A percentile compares a stretch with the other conserved stretches of the same genome.
These are phyloP conservation scores for Ballota nigra DNA, from an alignment of 257 asterid genomes.

Conservation along the genomic window DNA sequence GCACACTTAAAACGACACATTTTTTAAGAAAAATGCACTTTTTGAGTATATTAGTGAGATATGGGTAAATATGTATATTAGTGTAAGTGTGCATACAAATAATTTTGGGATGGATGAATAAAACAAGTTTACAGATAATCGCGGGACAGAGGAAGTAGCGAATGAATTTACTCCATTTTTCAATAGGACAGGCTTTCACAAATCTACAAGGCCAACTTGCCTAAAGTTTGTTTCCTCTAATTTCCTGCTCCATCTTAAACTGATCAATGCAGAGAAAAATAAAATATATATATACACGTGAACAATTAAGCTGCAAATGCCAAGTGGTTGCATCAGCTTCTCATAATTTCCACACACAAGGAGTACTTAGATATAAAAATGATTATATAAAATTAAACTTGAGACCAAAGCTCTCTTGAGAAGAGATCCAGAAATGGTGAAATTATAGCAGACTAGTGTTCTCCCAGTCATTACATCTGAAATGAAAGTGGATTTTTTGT, in stretches of 20 bases:
- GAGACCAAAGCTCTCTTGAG: not conserved
- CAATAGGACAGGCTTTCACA: not conserved
- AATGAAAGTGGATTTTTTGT: not conserved
- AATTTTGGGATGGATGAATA: too few species aligned
- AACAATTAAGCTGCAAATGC: not conserved
- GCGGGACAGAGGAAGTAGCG: too few species aligned
- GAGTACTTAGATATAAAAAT: not conserved
- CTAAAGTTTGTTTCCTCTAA: not conserved
- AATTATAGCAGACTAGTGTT: not conserved
- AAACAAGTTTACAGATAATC: too few species aligned
- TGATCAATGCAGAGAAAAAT: not conserved
- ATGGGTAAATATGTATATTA: too few species aligned
- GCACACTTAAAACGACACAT: too few species aligned
- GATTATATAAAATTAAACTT: not conserved
- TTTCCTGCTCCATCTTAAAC: not conserved
- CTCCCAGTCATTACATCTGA: not conserved
- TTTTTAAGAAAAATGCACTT: too few species aligned
- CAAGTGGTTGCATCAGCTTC: not conserved
- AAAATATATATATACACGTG: not conserved
- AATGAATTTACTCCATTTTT: not conserved
- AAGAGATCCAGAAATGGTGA: not conserved
- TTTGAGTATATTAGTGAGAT: too few species aligned
- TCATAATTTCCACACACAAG: not conserved
- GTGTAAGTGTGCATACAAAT: too few species aligned
- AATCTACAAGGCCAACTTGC: not conserved